A percentile compares a stretch with the other conserved stretches of the same genome.
These are phyloP conservation scores for Leucoagaricus sp. DNA, from an alignment of 1,284 basidiomycete species.

Conservation along the genomic window DNA sequence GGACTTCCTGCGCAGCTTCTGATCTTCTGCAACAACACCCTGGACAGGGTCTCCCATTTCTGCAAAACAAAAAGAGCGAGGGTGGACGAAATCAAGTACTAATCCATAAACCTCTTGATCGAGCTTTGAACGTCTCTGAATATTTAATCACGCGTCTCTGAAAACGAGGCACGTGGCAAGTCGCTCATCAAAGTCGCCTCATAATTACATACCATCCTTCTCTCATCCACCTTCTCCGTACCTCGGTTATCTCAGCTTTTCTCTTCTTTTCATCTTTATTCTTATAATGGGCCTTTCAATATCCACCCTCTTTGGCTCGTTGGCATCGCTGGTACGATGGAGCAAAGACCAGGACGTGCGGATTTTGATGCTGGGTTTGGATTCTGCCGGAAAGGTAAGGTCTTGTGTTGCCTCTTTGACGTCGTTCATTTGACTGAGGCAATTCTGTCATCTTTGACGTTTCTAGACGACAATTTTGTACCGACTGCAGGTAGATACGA, in stretches of 20 bases:
- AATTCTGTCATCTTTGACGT: slow-evolving; percentile 15
- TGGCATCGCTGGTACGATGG: slow-evolving; percentile 84
- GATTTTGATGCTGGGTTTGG: slow-evolving; percentile 92
- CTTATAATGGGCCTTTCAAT: slow-evolving; percentile 29
- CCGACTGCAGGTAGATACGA: slow-evolving; percentile 74
- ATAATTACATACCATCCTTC: too few species aligned
- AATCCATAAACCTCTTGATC: neutral
- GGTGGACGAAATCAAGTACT: neutral
- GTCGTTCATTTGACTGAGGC: slow-evolving; percentile 12
- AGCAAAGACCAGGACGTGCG: slow-evolving; percentile 92
- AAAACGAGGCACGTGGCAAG: slow-evolving; percentile 1
- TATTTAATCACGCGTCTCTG: neutral
- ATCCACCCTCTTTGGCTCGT: slow-evolving; percentile 56
- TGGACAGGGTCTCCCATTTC: neutral
- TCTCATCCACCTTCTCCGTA: too few species aligned
- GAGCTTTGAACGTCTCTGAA: neutral
- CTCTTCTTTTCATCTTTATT: slow-evolving; percentile 18
- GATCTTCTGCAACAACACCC: neutral
- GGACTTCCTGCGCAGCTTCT: neutral
- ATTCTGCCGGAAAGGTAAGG: slow-evolving; percentile 85
- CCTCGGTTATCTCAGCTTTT: slow-evolving; percentile 12
- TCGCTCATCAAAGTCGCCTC: neutral
- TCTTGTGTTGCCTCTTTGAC: slow-evolving; percentile 19
- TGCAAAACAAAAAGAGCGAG: neutral
- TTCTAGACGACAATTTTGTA: slow-evolving; percentile 93